Conservation (phyloP, 371 early-diverging fungal species). For the Chytridium lagenaria region DNA sequence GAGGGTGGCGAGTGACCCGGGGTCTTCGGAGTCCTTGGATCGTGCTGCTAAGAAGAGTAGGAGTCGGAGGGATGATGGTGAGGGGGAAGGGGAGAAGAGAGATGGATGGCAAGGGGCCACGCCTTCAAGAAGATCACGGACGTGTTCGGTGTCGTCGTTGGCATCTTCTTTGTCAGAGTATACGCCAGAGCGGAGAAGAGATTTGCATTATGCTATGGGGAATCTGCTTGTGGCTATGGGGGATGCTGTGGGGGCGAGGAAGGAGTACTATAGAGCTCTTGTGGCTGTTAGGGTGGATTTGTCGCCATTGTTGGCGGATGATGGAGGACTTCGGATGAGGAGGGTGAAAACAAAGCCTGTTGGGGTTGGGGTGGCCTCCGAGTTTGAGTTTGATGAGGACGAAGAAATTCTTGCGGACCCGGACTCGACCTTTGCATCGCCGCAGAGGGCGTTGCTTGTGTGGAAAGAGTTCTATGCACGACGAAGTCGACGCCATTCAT, state of each 20-base stretch:
- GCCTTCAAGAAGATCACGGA: too few species aligned
- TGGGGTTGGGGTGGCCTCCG: not conserved
- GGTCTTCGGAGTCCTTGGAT: too few species aligned
- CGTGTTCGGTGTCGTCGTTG: not conserved
- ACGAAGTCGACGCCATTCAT: not conserved
- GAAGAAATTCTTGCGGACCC: not conserved
- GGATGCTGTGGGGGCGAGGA: constrained; percentile 72
- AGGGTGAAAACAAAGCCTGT: not conserved
- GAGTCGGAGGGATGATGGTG: not conserved
- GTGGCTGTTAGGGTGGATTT: constrained; percentile 74
- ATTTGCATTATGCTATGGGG: constrained; percentile 85
- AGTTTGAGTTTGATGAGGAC: not conserved
- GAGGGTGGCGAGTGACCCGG: too few species aligned
- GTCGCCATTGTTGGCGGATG: constrained; percentile 37
- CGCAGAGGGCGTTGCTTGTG: constrained; percentile 31
- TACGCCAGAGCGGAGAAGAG: constrained; percentile 46
- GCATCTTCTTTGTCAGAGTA: constrained; percentile 27
- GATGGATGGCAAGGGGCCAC: not conserved
- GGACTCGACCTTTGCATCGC: constrained; percentile 26
- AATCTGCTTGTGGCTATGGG: constrained; percentile 80
- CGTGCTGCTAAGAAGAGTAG: not conserved
- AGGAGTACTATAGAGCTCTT: constrained; percentile 83
- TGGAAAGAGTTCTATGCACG: constrained; percentile 21
- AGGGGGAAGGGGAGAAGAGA: not conserved
- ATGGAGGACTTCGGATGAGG: not conserved